Evolutionary conservation across 1,139 yeast genomes (phyloP).

Genomic region (Magnusiomyces fungicola): DNA sequence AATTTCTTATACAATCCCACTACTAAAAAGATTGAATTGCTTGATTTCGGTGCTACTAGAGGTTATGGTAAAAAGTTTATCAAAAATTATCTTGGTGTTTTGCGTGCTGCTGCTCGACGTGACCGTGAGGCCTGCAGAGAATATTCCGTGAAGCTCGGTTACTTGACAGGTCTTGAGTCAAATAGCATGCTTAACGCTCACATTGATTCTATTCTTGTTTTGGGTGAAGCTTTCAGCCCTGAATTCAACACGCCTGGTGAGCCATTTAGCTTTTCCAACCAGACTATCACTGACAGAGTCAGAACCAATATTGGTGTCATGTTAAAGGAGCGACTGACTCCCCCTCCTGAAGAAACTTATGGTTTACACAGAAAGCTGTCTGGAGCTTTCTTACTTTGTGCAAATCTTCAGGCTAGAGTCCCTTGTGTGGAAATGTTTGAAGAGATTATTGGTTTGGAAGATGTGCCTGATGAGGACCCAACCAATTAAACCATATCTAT

Average conservation of each 20-base stretch:
- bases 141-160: conserved; percentile 71
- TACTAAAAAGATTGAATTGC: conserved; percentile 63
- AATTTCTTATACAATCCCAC: conserved; percentile 74
- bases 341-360: conserved; percentile 98
- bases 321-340: conserved; percentile 86
- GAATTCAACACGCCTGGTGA: conserved; percentile 37
- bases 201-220: conserved; percentile 78
- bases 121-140: conserved; percentile 61
- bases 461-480: not conserved
- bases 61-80: conserved; percentile 65
- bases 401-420: conserved; percentile 74
- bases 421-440: conserved; percentile 74
- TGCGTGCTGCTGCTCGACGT: conserved; percentile 67
- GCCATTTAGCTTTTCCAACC: conserved; percentile 65
- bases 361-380: conserved; percentile 89
- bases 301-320: conserved; percentile 77
- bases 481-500: too few species aligned
- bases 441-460: conserved; percentile 55
- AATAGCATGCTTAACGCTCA: conserved; percentile 87
- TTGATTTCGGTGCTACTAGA: conserved; percentile 95
- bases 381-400: conserved; percentile 87
- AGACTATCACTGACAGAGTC: conserved; percentile 90
- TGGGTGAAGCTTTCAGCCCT: conserved; percentile 81
- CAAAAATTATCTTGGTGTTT: conserved; percentile 56
- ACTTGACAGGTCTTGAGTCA: conserved; percentile 85